A percentile compares a stretch with the other conserved stretches of the same genome.
These are phyloP conservation scores for Zoysia pacifica DNA, from an alignment of 176 grass and related monocot species.

Conservation along the genomic window DNA sequence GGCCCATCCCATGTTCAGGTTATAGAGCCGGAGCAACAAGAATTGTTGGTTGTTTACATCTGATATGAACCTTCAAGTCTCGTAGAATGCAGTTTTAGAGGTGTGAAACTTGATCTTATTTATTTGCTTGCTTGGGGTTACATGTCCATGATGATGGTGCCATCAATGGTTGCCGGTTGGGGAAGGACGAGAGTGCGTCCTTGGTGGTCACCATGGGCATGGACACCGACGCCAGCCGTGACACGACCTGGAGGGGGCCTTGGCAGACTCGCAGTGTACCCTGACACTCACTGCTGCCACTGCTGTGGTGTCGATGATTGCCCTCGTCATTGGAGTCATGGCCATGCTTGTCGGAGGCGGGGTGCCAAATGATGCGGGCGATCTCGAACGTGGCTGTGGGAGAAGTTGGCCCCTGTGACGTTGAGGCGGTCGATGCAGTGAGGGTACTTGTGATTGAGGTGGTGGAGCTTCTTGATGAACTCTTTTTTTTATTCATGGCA, in stretches of 20 bases:
- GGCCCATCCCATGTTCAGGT: not conserved
- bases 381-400: conserved; percentile 82
- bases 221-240: no score
- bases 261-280: no score
- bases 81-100: no score
- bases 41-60: not conserved
- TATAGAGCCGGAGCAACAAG: not conserved
- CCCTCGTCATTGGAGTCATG: conserved; percentile 44
- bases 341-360: conserved; percentile 52
- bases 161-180: no score
- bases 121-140: no score
- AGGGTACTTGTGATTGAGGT: conserved; percentile 91
- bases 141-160: no score
- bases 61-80: no score
- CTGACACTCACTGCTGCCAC: not conserved
- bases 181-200: no score
- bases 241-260: no score
- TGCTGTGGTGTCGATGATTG: not conserved
- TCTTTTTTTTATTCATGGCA: not conserved
- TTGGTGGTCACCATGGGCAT: no score
- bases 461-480: conserved; percentile 85
- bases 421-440: conserved; percentile 77
- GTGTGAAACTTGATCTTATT: no score
- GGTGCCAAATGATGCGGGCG: conserved; percentile 74
- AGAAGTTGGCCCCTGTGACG: conserved; percentile 43